Evolutionary conservation across 768 basidiomycete genomes (phyloP).

Genomic region (Tulasnella sp.): DNA sequence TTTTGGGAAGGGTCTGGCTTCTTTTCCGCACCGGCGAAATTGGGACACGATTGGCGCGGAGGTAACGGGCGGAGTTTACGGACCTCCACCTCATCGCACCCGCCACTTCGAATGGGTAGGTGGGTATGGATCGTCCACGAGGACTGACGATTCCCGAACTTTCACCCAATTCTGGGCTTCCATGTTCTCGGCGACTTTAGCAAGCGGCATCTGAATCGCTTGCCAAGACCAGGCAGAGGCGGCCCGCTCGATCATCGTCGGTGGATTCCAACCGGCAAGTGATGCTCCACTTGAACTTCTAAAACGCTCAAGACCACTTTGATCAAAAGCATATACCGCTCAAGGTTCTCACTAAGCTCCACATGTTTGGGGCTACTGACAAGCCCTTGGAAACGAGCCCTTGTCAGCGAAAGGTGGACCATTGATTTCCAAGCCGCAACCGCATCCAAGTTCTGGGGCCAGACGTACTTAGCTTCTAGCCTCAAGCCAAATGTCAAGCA

Average conservation of each 20-base stretch:
- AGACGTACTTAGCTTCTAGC: too few species aligned
- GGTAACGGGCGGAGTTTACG: neutral
- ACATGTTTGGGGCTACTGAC: too few species aligned
- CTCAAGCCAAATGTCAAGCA: neutral
- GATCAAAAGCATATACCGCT: too few species aligned
- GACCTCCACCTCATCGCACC: too few species aligned
- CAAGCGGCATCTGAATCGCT: neutral
- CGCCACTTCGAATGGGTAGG: too few species aligned
- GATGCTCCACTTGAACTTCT: neutral
- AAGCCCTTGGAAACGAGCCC: too few species aligned
- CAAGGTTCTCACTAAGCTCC: too few species aligned
- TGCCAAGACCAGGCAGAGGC: neutral
- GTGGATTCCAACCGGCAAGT: neutral
- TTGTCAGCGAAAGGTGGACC: too few species aligned
- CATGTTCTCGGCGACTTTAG: neutral
- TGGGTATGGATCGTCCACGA: too few species aligned
- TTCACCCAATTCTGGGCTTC: neutral
- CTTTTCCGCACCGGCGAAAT: neutral
- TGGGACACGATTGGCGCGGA: neutral
- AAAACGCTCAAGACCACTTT: too few species aligned
- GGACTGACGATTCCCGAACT: neutral
- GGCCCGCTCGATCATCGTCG: neutral
- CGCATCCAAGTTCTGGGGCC: too few species aligned
- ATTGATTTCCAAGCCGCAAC: too few species aligned
- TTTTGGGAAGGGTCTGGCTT: neutral